Base-by-base conservation (phyloP, 768 basidiomycete species). In the Phlegmacium glaucopus region DNA sequence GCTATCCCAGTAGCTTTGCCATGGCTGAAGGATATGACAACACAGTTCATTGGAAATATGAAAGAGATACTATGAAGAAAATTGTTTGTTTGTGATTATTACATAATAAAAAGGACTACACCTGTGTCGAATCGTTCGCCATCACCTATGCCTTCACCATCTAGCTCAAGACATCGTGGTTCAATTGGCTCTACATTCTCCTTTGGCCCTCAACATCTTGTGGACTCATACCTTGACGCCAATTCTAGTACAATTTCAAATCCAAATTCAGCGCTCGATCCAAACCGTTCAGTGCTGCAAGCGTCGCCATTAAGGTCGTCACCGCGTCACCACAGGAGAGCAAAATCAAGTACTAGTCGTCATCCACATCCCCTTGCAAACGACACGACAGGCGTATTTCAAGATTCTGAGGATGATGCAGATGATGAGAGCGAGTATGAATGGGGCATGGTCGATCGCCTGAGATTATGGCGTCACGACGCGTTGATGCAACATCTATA, bases 401-500 rank as follows among this genome's bases (percentile, higher is more conserved):
- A 85, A 47, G 85, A 87, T 52, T 75, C 78, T 16, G 78, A 75
- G 11, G 83, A 78, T 48, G 79, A 76, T 44, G 80, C 74, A 16
- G 78, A 82, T 39, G 81, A 78, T 32, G 72, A 79, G 29, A 76
- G 74, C 32, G 77, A 76, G 35, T 75, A 78, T 39, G 83, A 87
- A 54, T 94, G 90, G 90, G 82, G 83, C 2, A 84, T 90, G 75
- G 83, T 98, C 3, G 94, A 97, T 68, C 80, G 94, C 26, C 94
- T 99, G 92, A 77, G 96, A 48, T 71, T 93, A 37, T 98, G 95
- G 95, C 74, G 96, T 35, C 94, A 98, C 61, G 96, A 98, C 70
- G 95, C 96, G 35, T 79, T 99, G 54, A 94, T 94, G 85, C 96
- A 98, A 67, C 96, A 99, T 74, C 71, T 99, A 10, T 96, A 98